A percentile compares a stretch with the other conserved stretches of the same genome.
Conservation (phyloP, 208 protist genomes). For the Tetramitus jugosus region DNA sequence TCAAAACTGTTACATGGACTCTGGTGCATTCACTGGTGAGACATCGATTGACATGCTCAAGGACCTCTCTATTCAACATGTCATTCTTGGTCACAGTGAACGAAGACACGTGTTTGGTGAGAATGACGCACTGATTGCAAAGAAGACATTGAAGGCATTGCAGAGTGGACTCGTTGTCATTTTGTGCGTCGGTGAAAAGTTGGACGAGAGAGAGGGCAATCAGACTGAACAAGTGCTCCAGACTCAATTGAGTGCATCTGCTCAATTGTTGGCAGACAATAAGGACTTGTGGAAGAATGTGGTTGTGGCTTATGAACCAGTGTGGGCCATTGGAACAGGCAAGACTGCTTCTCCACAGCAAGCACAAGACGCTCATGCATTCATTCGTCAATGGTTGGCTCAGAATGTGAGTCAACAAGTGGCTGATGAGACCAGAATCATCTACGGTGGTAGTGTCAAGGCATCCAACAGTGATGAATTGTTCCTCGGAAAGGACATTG, state of each 20-base stretch:
- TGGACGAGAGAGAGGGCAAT: conserved; percentile 77
- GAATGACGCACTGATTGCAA: conserved; percentile 72
- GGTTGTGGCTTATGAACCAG: conserved; percentile 97
- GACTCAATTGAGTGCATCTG: conserved; percentile 74
- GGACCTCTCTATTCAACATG: conserved; percentile 79
- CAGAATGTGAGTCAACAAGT: conserved; percentile 73
- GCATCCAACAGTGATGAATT: conserved; percentile 74
- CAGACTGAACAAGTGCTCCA: conserved; percentile 77
- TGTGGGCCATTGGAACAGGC: conserved; percentile 98
- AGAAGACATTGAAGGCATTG: conserved; percentile 74
- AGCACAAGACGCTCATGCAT: conserved; percentile 79
- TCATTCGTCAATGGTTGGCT: conserved; percentile 75
- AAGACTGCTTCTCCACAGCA: conserved; percentile 87
- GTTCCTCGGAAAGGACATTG: conserved; percentile 80
- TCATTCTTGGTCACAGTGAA: conserved; percentile 95
- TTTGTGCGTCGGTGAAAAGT: conserved; percentile 90
- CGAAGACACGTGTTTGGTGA: conserved; percentile 80
- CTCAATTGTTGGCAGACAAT: conserved; percentile 50
- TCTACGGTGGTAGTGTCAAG: conserved; percentile 96
- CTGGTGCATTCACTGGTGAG: conserved; percentile 75
- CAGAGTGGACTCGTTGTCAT: conserved; percentile 80
- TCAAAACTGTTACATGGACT: conserved; percentile 61
- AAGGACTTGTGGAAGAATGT: conserved; percentile 64
- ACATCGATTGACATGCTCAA: conserved; percentile 75
- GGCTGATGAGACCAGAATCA: conserved; percentile 74